Evolutionary conservation across 1,284 basidiomycete species (phyloP).

Genomic region (Sporisorium scitamineum): DNA sequence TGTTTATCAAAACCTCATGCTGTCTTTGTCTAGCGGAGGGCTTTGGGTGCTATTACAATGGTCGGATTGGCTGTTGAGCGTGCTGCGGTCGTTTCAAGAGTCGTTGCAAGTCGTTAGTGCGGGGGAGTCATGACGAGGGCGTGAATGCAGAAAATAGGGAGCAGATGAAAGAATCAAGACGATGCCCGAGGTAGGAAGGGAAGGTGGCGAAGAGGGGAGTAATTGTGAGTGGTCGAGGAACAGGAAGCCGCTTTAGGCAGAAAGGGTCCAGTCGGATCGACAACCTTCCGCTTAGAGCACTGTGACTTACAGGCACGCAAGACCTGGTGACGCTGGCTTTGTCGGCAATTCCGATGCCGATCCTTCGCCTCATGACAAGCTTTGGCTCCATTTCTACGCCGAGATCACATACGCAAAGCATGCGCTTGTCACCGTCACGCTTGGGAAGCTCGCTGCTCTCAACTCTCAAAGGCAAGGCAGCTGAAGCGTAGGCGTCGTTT

Average conservation of each 20-base stretch:
- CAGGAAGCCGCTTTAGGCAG: too few species aligned
- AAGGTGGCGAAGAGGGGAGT: background rate
- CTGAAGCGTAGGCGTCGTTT: background rate
- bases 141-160: too few species aligned
- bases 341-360: background rate
- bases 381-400: background rate
- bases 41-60: background rate
- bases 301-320: background rate
- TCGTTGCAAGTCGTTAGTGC: slow-evolving; percentile 1
- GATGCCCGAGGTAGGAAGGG: background rate
- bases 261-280: too few species aligned
- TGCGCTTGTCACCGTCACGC: too few species aligned
- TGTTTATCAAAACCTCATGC: background rate
- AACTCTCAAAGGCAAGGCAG: background rate
- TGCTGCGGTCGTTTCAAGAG: background rate
- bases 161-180: background rate
- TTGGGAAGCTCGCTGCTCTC: background rate
- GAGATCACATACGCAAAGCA: background rate
- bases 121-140: background rate
- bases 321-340: background rate
- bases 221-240: background rate
- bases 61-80: background rate
- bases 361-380: background rate
- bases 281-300: too few species aligned
- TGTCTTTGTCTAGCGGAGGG: background rate